phyloP scores from a whole-genome alignment of 176 grass and related monocot species.

The Triticum turgidum region DNA sequence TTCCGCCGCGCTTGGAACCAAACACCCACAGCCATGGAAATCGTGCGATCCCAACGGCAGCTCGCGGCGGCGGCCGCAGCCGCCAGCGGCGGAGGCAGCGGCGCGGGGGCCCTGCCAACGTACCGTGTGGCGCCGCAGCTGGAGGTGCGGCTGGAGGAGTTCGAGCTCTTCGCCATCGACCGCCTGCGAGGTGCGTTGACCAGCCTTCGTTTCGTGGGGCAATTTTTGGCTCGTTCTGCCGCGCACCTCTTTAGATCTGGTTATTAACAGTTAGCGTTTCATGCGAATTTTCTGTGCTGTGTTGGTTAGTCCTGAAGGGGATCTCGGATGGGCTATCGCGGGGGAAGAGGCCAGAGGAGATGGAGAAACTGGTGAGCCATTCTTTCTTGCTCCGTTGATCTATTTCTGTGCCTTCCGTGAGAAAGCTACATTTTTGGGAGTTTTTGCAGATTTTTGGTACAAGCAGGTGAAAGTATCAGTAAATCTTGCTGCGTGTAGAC shows the following conservation, averaged over 20 bases:
- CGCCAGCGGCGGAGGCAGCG: not conserved
- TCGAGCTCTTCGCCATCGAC: slow-evolving; percentile 89
- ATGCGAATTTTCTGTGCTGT: not conserved
- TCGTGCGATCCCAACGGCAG: slow-evolving; percentile 77
- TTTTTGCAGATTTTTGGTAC: not conserved
- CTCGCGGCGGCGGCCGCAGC: slow-evolving; percentile 22
- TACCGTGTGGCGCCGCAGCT: slow-evolving; percentile 75
- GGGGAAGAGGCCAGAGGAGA: slow-evolving; percentile 80
- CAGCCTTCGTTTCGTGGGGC: not conserved
- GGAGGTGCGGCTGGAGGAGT: slow-evolving; percentile 90
- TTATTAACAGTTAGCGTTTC: not conserved
- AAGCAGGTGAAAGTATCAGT: not conserved
- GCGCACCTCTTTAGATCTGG: not conserved
- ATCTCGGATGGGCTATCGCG: slow-evolving; percentile 88
- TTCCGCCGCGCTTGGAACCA: not conserved
- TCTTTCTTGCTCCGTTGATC: not conserved
- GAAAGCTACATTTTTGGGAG: not conserved
- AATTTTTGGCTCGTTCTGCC: not conserved
- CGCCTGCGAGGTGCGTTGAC: slow-evolving; percentile 68
- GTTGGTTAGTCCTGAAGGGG: slow-evolving; percentile 71
- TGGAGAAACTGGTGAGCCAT: slow-evolving; percentile 79
- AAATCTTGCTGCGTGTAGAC: not conserved
- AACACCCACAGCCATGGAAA: slow-evolving; percentile 57
- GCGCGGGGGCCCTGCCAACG: slow-evolving; percentile 43
- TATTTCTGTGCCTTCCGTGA: not conserved